phyloP scores from a whole-genome alignment of 73 alveolate species.

The Symbiodinium natans region DNA sequence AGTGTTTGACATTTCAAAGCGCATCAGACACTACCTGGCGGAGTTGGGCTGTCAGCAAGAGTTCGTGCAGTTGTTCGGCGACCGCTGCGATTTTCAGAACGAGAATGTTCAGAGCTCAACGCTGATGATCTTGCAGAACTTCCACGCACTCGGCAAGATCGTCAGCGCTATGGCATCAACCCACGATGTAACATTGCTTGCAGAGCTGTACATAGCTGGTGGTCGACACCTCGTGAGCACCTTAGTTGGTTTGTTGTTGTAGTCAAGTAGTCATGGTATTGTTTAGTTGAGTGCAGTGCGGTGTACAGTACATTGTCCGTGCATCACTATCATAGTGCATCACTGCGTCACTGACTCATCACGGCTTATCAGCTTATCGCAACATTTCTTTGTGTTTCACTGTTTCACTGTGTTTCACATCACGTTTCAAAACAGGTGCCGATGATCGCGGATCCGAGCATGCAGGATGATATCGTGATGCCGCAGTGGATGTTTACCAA shows the following conservation, averaged over 20 bases:
- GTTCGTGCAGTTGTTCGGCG: neutral
- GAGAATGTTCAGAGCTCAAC: neutral
- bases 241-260: neutral
- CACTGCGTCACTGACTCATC: too few relatives aligned
- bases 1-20: neutral
- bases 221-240: neutral
- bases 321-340: too few relatives aligned
- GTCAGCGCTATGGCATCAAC: neutral
- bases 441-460: too few relatives aligned
- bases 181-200: neutral
- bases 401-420: too few relatives aligned
- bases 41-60: neutral
- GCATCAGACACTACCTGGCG: neutral
- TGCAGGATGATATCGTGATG: neutral
- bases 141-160: slow-evolving; percentile 26
- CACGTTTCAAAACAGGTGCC: too few relatives aligned
- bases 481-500: neutral
- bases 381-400: too few relatives aligned
- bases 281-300: too few relatives aligned
- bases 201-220: neutral
- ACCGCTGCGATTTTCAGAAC: neutral
- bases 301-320: too few relatives aligned
- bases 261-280: too few relatives aligned
- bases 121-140: slow-evolving; percentile 10
- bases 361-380: too few relatives aligned